A percentile compares a stretch with the other conserved stretches of the same genome.
These are phyloP conservation scores for Cardiosporidium cionae DNA, from an alignment of 169 alveolate species.

Conservation along the genomic window DNA sequence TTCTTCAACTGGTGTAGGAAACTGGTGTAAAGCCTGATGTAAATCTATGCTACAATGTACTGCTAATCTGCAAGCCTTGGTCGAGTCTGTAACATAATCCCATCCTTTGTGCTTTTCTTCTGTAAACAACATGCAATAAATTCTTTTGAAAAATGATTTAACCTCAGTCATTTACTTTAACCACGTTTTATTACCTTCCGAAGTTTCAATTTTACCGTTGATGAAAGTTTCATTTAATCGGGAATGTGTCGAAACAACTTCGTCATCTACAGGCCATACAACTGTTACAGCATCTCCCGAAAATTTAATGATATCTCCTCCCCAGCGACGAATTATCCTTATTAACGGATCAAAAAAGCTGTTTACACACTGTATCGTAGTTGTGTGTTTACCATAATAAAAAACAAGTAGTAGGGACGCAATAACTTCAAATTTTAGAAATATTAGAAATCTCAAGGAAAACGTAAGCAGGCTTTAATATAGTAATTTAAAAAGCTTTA, in stretches of 20 bases:
- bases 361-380: slow-evolving; percentile 36
- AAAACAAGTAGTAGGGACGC: too few species aligned
- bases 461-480: too few species aligned
- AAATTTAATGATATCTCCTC: slow-evolving; percentile 70
- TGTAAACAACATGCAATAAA: too few species aligned
- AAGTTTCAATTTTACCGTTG: not conserved
- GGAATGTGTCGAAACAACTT: not conserved
- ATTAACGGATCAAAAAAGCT: slow-evolving; percentile 48
- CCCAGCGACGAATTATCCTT: slow-evolving; percentile 52
- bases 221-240: not conserved
- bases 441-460: too few species aligned
- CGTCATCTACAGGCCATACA: slow-evolving; percentile 74
- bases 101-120: slow-evolving; percentile 4
- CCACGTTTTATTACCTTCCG: too few species aligned
- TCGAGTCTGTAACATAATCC: slow-evolving; percentile 20
- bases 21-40: slow-evolving; percentile 46
- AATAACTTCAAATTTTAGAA: too few species aligned
- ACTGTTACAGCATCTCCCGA: slow-evolving; percentile 67
- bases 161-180: too few species aligned
- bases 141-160: too few species aligned
- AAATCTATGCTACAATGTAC: slow-evolving; percentile 57
- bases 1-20: slow-evolving; percentile 47
- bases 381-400: too few species aligned
- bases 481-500: too few species aligned
- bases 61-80: slow-evolving; percentile 36